Percentiles rank a stretch among this genome's conserved stretches.
These are phyloP conservation scores for Trichophyton benhamiae DNA, from an alignment of 2,329 filamentous ascomycete species.

Conservation along the genomic window DNA sequence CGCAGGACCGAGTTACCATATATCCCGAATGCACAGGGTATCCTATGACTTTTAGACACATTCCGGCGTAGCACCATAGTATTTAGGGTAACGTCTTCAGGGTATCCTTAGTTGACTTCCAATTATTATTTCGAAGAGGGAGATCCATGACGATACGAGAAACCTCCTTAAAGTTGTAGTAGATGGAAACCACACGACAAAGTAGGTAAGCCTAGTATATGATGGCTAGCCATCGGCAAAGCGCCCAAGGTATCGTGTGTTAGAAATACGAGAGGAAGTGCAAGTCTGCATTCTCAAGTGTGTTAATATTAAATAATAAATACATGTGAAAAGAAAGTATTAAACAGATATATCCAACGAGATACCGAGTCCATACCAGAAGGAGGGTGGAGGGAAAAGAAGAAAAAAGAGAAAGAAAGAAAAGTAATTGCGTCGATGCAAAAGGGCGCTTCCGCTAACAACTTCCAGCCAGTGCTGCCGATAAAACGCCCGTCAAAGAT, in stretches of 20 bases:
- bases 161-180: too few relatives aligned
- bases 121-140: too few relatives aligned
- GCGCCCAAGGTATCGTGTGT: not conserved
- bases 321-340: not conserved
- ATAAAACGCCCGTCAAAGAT: not conserved
- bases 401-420: not conserved
- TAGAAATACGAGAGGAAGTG: not conserved
- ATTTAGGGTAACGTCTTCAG: too few relatives aligned
- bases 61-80: too few relatives aligned
- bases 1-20: too few relatives aligned
- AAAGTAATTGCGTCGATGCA: not conserved
- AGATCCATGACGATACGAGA: too few relatives aligned
- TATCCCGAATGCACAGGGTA: too few relatives aligned
- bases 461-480: not conserved
- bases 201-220: too few relatives aligned
- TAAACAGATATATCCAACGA: not conserved
- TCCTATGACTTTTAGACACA: too few relatives aligned
- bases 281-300: not conserved
- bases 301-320: not conserved
- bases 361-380: not conserved
- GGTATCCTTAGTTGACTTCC: too few relatives aligned
- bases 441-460: not conserved
- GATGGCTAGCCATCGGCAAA: too few relatives aligned
- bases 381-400: not conserved
- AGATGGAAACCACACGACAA: too few relatives aligned